Base-by-base conservation (phyloP, 139 green algal genomes). In the Deuterostichococcus epilithicus region DNA sequence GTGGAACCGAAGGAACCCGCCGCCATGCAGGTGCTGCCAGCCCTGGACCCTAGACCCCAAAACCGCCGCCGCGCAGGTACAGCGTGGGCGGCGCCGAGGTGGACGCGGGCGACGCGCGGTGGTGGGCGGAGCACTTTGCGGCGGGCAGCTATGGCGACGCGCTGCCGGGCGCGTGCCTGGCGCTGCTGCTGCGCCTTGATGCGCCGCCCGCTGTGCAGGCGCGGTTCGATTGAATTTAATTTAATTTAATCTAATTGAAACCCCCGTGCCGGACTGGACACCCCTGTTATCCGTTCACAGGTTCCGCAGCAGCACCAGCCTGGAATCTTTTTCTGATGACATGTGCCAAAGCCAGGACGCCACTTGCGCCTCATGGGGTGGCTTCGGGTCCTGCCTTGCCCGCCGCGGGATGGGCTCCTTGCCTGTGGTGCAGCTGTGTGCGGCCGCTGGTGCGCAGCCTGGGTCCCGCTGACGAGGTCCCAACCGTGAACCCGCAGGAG, bases 81-180 rank as follows among this genome's bases (percentile, higher is more conserved):
- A n/a, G n/a, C n/a, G n/a, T n/a, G n/a, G 1, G 3, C 22, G 8
- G 33, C 8, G 33, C 20, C 15, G 30, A 45, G 18, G 45, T 80
- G 2, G 32, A 2, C 60, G 66, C 58, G 44, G 74, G 59, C 74
- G 82, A 83, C 70, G 76, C 83, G 0, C 76, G 85, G 34, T 70
- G 70, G n/a, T 81, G 92, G 47, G 76, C 77, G 1, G 58, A 83
- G 71, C 76, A 80, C 25, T 87, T 91, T 76, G 74, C 79, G 0
- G 79, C 83, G 13, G 68, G 70, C 8, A 90, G 80, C 15, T 87
- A 86, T 60, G 88, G 87, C 0, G 87, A 92, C 70, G 72, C 78
- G 1, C 68, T 92, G 72, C 89, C 89, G 63, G 82, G 63, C 20
- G 71, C 72, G 1, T 75, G 78, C 34, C 65, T 89, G 76, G 84